Conservation (phyloP, 768 basidiomycete species). For the Chlorophyllum brunneum region DNA sequence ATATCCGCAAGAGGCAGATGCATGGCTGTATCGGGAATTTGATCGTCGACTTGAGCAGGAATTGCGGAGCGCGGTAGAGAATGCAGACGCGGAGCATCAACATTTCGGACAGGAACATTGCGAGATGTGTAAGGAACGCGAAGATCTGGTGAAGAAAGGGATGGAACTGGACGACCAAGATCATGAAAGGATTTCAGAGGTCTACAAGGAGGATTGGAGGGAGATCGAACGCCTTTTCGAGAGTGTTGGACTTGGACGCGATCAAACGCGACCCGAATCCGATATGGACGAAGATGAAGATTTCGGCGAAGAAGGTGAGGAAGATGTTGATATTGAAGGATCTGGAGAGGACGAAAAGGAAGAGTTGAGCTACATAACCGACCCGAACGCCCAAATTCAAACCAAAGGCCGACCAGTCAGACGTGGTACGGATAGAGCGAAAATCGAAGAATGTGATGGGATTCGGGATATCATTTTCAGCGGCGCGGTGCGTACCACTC, state of each 20-base stretch:
- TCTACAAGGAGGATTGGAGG: slow-evolving; percentile 12
- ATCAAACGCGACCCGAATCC: slow-evolving; percentile 16
- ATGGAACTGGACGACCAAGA: slow-evolving; percentile 9
- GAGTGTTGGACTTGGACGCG: slow-evolving; percentile 13
- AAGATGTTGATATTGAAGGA: slow-evolving; percentile 11
- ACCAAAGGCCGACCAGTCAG: slow-evolving; percentile 12
- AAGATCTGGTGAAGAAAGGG: slow-evolving; percentile 15
- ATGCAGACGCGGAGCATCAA: slow-evolving; percentile 7
- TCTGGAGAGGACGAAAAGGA: slow-evolving; percentile 15
- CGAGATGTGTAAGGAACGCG: slow-evolving; percentile 16
- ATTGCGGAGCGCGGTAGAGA: neutral
- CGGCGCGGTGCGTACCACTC: slow-evolving; percentile 42
- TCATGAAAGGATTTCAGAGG: neutral
- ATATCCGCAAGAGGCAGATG: slow-evolving; percentile 13
- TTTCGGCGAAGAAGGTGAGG: slow-evolving; percentile 12
- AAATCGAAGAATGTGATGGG: slow-evolving; percentile 41
- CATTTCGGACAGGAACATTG: slow-evolving; percentile 7
- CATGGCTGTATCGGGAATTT: slow-evolving; percentile 38
- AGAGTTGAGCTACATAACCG: slow-evolving; percentile 21
- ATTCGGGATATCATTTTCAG: slow-evolving; percentile 58
- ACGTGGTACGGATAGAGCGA: slow-evolving; percentile 18
- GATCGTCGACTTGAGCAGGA: slow-evolving; percentile 24
- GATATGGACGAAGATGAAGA: slow-evolving; percentile 25
- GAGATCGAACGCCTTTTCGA: slow-evolving; percentile 16
- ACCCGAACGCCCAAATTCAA: slow-evolving; percentile 14